Percentiles rank a stretch among this genome's conserved stretches.
Conservation (phyloP, 768 basidiomycete species). For the Suillus hirtellus region DNA sequence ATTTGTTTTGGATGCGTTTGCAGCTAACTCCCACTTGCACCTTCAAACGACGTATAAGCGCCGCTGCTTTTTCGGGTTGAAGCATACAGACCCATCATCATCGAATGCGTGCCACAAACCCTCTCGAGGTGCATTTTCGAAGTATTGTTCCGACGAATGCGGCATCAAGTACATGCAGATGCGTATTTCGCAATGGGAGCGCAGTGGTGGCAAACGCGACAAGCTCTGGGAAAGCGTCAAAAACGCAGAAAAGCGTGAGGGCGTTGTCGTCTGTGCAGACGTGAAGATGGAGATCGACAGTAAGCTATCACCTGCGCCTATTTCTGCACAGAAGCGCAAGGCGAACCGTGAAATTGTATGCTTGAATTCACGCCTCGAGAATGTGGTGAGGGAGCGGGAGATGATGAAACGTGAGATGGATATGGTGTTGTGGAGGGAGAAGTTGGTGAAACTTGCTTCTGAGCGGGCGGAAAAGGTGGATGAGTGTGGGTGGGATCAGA, state of each 20-base stretch:
- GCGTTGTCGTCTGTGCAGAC: conserved; percentile 54
- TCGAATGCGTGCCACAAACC: conserved; percentile 76
- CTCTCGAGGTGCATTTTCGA: conserved; percentile 79
- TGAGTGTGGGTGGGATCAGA: conserved; percentile 88
- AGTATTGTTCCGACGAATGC: conserved; percentile 90
- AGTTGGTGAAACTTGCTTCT: conserved; percentile 64
- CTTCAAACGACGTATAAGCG: conserved; percentile 78
- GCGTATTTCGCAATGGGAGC: conserved; percentile 61
- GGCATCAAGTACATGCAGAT: conserved; percentile 72
- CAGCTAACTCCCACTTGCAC: conserved; percentile 60
- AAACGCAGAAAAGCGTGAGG: conserved; percentile 68
- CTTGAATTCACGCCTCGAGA: conserved; percentile 53
- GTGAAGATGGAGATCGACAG: conserved; percentile 26
- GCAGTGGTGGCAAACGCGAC: conserved; percentile 61
- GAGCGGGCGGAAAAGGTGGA: conserved; percentile 62
- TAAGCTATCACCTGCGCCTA: conserved; percentile 18
- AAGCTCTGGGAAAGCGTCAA: conserved; percentile 76
- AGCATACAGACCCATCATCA: conserved; percentile 61
- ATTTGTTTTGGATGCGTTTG: conserved; percentile 1
- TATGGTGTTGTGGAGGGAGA: conserved; percentile 68
- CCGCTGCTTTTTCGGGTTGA: conserved; percentile 71
- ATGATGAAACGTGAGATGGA: conserved; percentile 69
- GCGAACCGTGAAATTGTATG: conserved; percentile 56
- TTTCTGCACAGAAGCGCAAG: conserved; percentile 45
- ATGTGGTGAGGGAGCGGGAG: conserved; percentile 61